Evolutionary conservation across 495 filamentous ascomycete species (phyloP).

Genomic region (Neurospora sp.): DNA sequence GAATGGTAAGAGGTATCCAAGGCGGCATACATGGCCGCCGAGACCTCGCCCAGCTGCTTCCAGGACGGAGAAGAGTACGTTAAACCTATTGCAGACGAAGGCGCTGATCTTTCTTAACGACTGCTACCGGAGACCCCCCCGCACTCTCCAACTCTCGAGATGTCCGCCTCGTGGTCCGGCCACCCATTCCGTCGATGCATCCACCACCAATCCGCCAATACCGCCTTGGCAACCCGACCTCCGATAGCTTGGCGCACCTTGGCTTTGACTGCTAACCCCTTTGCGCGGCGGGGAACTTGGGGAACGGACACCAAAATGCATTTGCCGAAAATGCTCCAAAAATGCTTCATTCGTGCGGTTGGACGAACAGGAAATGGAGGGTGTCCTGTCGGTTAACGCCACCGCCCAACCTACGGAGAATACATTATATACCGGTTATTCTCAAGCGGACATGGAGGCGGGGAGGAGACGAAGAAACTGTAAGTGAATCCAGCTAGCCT

Average conservation of each 20-base stretch:
- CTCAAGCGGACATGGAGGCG: neutral
- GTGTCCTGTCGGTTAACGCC: neutral
- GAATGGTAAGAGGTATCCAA: neutral
- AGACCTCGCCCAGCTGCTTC: neutral
- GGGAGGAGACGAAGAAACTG: neutral
- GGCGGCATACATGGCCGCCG: neutral
- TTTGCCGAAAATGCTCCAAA: neutral
- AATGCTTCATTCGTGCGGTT: neutral
- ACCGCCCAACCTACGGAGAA: neutral
- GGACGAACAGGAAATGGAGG: neutral
- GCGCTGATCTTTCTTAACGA: neutral
- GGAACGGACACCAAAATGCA: neutral
- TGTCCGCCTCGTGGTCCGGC: neutral
- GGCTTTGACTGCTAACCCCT: neutral
- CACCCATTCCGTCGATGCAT: neutral
- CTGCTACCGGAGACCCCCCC: neutral
- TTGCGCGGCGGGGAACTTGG: neutral
- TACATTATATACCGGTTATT: neutral
- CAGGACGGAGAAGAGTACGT: neutral
- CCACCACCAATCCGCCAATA: neutral
- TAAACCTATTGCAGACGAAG: neutral
- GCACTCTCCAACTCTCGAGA: neutral
- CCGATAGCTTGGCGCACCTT: neutral
- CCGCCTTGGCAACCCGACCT: too few species aligned
- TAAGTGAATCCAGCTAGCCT: neutral